A percentile compares a stretch with the other conserved stretches of the same genome.
Conservation (phyloP, 73 alveolate genomes). For the Breviolum minutum region DNA sequence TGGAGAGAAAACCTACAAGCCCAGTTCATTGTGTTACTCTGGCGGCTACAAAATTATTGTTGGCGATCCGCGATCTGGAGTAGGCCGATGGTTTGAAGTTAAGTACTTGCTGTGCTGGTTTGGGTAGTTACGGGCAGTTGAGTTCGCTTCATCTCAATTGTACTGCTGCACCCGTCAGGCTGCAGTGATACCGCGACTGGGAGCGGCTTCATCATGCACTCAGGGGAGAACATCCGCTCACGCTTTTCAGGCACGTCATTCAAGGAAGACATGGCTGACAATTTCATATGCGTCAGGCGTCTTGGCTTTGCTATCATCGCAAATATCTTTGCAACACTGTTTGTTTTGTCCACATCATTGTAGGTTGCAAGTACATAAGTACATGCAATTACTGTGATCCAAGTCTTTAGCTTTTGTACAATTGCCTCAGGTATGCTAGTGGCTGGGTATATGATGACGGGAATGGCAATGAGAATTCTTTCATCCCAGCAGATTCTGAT, state of each 20-base stretch:
- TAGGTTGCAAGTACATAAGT: background rate
- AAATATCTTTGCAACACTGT: background rate
- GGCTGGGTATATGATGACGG: constrained; percentile 72
- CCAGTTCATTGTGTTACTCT: constrained; percentile 54
- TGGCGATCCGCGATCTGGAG: constrained; percentile 33
- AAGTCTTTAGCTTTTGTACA: background rate
- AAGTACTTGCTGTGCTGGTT: no score
- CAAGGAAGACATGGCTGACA: constrained; percentile 44
- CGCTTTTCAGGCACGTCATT: constrained; percentile 15
- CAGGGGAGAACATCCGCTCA: constrained; percentile 56
- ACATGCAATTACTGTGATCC: background rate
- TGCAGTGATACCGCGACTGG: constrained; percentile 71
- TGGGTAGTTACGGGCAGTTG: no score
- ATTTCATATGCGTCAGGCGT: constrained; percentile 36
- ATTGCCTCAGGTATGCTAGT: background rate
- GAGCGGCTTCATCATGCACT: constrained; percentile 73
- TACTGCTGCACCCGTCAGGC: background rate
- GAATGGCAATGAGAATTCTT: constrained; percentile 1
- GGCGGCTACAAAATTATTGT: constrained; percentile 44
- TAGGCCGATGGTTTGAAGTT: background rate
- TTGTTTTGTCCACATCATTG: no score
- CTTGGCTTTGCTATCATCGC: background rate
- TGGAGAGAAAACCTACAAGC: constrained; percentile 67
- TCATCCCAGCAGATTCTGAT: constrained; percentile 29
- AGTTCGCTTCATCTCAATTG: background rate